Percentiles rank a stretch among this genome's conserved stretches.
phyloP scores from a whole-genome alignment of 768 basidiomycete species.

The Phallus indusiatus region DNA sequence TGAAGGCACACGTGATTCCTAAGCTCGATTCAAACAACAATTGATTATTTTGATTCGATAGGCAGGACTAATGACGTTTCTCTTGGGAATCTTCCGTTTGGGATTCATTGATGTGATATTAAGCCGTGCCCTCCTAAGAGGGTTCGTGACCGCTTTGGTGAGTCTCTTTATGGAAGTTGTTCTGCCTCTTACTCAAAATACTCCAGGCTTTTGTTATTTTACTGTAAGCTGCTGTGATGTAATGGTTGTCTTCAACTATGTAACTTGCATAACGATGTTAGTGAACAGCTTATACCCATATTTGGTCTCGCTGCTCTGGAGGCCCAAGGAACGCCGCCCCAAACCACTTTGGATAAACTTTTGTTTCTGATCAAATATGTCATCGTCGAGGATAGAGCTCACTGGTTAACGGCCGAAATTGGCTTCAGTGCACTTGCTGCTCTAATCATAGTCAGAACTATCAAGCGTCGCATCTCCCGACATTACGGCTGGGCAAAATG shows the following conservation, averaged over 20 bases:
- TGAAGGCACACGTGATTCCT: constrained; percentile 19
- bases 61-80: constrained; percentile 79
- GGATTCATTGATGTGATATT: constrained; percentile 93
- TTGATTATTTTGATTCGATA: constrained; percentile 19
- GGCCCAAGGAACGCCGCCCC: constrained; percentile 34
- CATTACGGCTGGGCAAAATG: constrained; percentile 3
- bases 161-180: constrained; percentile 1
- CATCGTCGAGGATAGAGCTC: constrained; percentile 35
- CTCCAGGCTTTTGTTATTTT: constrained; percentile 63
- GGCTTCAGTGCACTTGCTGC: constrained; percentile 60
- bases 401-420: constrained; percentile 61
- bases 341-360: constrained; percentile 68
- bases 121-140: constrained; percentile 77
- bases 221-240: constrained; percentile 40
- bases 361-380: constrained; percentile 59
- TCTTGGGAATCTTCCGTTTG: constrained; percentile 78
- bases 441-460: constrained; percentile 50
- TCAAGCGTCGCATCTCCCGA: constrained; percentile 34
- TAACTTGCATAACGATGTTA: constrained; percentile 18
- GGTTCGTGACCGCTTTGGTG: constrained; percentile 73
- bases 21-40: not conserved
- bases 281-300: constrained; percentile 85
- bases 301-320: constrained; percentile 43
- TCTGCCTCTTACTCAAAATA: not conserved
- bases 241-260: not conserved